Base-by-base conservation (phyloP, 768 basidiomycete species). In the Tubosaeta brunneosetosa region DNA sequence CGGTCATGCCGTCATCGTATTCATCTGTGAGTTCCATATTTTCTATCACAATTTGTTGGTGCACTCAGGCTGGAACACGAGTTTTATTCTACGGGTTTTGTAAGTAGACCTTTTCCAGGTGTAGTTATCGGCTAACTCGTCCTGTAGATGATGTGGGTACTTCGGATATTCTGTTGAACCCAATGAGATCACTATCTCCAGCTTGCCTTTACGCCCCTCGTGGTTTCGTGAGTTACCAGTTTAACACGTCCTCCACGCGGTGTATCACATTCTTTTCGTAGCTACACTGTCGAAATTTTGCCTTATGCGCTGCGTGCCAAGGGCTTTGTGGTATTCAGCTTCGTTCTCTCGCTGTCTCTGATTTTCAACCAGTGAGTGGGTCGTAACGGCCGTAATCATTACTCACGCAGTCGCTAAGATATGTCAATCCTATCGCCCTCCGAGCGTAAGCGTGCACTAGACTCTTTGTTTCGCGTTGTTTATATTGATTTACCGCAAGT, bases 1-100 rank as follows among this genome's bases (percentile, higher is more conserved):
- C 45, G 72, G 71, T 12, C 73, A 78, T 54, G 71, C 77, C 7
- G 71, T 75, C 59, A 71, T 78, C 46, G 75, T 73, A 17, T 72
- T 77, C 57, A 77, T 78, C 47, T 77, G 71, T 73, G 52, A 60
- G 71, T 66, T 14, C 12, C 3, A 8, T 19, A 19, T 31, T n/a
- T 27, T 14, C 9, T 17, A 12, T 6, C 25, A 10, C 13, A 4
- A 36, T 25, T 2, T 16, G 8, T 11, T 36, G 13, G 16, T 40
- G 46, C 9, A 14, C 48, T 63, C 29, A 46, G 41, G 22, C 36
- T 14, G 6, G 14, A 40, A 48, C 25, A 25, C 56, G 63, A 49
- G 73, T 74, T 67, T 44, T 76, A 31, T 74, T 64, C 57, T 74
- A 76, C 56, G 67, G 59, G 8, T 73, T 70, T 55, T 74, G 69